These are phyloP conservation scores for Cryptococcus floricola DNA, from an alignment of 1,284 basidiomycete species.

Conservation along the genomic window DNA sequence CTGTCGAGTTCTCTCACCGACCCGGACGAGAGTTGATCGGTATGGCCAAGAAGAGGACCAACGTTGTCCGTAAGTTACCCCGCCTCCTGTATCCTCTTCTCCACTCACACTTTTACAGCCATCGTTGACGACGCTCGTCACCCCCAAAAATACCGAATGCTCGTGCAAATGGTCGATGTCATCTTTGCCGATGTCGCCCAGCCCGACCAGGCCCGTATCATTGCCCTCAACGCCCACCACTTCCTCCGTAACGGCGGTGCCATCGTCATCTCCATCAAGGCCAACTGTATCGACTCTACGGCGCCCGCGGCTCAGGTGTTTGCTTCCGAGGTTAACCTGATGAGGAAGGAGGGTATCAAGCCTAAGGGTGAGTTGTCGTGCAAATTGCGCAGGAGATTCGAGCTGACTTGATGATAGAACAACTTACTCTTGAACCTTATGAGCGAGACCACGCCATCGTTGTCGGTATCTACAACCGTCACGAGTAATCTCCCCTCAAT, in stretches of 20 bases:
- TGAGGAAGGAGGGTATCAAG: conserved; percentile 79
- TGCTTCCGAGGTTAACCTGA: conserved; percentile 77
- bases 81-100: not conserved
- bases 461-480: conserved; percentile 47
- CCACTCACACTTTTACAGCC: conserved; percentile 53
- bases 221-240: conserved; percentile 86
- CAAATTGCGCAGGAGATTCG: conserved; percentile 29
- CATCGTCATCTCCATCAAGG: conserved; percentile 97
- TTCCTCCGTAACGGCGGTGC: conserved; percentile 96
- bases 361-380: conserved; percentile 78
- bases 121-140: conserved; percentile 96
- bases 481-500: conserved; percentile 14
- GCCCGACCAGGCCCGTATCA: conserved; percentile 96
- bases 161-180: conserved; percentile 86
- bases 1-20: conserved; percentile 95
- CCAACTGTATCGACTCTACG: conserved; percentile 97
- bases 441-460: conserved; percentile 53
- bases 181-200: conserved; percentile 98
- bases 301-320: conserved; percentile 86
- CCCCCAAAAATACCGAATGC: conserved; percentile 93
- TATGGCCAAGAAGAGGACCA: conserved; percentile 99
- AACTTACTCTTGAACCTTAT: conserved; percentile 58
- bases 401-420: conserved; percentile 20
- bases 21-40: conserved; percentile 96
- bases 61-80: conserved; percentile 81